These are phyloP conservation scores for Nannochloropsis gaditana DNA, from an alignment of 108 stramenopile species.

Conservation along the genomic window DNA sequence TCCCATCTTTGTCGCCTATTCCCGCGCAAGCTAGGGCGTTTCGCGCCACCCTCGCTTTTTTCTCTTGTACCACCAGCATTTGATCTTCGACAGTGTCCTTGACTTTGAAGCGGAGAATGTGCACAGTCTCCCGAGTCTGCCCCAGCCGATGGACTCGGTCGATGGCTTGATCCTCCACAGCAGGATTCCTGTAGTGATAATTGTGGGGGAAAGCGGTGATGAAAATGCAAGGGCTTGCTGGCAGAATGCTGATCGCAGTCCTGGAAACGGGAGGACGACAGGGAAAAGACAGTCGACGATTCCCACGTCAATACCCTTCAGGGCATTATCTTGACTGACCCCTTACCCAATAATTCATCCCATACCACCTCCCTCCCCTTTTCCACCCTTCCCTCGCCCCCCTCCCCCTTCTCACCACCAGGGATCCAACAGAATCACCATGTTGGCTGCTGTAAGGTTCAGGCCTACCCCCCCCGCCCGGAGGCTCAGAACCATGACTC, in stretches of 20 bases:
- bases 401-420: slow-evolving; percentile 50
- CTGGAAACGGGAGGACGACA: background rate
- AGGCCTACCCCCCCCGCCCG: slow-evolving; percentile 59
- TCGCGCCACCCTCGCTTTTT: slow-evolving; percentile 57
- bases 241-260: no score
- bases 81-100: slow-evolving; percentile 91
- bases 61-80: slow-evolving; percentile 89
- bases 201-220: background rate
- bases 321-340: background rate
- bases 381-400: background rate
- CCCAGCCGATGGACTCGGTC: slow-evolving; percentile 45
- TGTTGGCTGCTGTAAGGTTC: slow-evolving; percentile 48
- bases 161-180: slow-evolving; percentile 47
- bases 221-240: background rate
- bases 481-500: slow-evolving; percentile 46
- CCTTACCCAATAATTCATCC: no score
- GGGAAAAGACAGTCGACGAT: background rate
- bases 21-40: slow-evolving; percentile 8
- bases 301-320: background rate
- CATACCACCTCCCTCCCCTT: background rate
- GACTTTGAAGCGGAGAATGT: slow-evolving; percentile 83
- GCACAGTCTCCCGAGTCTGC: slow-evolving; percentile 61
- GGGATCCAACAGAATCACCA: slow-evolving; percentile 52
- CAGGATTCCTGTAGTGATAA: slow-evolving; percentile 36
- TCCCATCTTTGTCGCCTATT: slow-evolving; percentile 8